Evolutionary conservation across 2,329 filamentous ascomycete genomes (phyloP).

Genomic region (Knoxdaviesia capensis): DNA sequence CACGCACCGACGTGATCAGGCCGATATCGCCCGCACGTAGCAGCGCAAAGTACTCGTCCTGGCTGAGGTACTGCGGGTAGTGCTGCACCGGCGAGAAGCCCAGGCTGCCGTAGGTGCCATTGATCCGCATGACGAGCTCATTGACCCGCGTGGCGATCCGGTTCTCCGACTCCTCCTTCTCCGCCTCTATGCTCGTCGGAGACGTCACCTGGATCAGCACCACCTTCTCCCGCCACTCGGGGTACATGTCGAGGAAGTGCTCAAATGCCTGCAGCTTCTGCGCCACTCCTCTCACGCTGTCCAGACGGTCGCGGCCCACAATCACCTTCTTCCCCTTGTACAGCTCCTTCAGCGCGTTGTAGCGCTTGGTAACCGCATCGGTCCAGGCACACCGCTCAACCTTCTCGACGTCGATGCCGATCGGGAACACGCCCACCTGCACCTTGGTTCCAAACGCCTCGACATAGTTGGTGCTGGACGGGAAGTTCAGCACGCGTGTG

Average conservation of each 20-base stretch:
- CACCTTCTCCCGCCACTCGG: slow-evolving; percentile 80
- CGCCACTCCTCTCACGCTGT: slow-evolving; percentile 81
- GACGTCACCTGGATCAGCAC: slow-evolving; percentile 92
- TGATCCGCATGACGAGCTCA: slow-evolving; percentile 78
- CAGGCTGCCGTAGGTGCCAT: slow-evolving; percentile 72
- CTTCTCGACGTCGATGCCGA: slow-evolving; percentile 75
- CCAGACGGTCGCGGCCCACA: slow-evolving; percentile 81
- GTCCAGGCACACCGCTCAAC: slow-evolving; percentile 60
- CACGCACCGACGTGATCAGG: slow-evolving; percentile 83
- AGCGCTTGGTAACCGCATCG: slow-evolving; percentile 48
- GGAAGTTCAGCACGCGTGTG: slow-evolving; percentile 76
- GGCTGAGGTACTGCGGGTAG: slow-evolving; percentile 79
- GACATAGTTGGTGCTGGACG: slow-evolving; percentile 66
- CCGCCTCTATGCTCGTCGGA: slow-evolving; percentile 60
- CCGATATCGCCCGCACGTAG: slow-evolving; percentile 78
- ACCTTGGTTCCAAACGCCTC: slow-evolving; percentile 80
- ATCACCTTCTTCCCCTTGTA: slow-evolving; percentile 90
- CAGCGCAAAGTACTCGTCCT: slow-evolving; percentile 88
- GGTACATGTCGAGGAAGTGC: slow-evolving; percentile 73
- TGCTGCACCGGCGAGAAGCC: slow-evolving; percentile 84
- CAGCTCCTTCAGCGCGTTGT: slow-evolving; percentile 50
- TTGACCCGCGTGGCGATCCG: slow-evolving; percentile 80
- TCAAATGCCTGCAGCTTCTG: slow-evolving; percentile 94
- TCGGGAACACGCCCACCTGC: slow-evolving; percentile 82
- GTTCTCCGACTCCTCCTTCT: slow-evolving; percentile 54